Conservation (phyloP, 1,284 basidiomycete genomes). For the Cutaneotrichosporon sp. region DNA sequence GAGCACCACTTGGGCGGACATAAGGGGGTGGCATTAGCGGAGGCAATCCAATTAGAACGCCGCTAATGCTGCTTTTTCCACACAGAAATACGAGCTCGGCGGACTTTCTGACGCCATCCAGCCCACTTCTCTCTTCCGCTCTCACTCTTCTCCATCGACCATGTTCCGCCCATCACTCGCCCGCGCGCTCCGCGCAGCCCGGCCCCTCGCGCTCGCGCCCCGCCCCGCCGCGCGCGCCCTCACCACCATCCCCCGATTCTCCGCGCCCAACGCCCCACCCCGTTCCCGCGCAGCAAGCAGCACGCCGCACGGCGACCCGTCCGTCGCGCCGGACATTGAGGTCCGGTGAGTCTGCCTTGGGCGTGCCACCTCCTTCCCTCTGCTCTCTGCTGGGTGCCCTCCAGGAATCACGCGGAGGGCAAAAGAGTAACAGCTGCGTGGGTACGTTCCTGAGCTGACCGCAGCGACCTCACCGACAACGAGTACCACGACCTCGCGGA, state of each 20-base stretch:
- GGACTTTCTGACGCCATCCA: background rate
- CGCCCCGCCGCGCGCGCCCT: background rate
- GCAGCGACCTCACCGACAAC: conserved; percentile 24
- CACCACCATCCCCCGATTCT: background rate
- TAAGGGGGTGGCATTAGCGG: too few species aligned
- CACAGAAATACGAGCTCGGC: background rate
- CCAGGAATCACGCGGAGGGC: too few species aligned
- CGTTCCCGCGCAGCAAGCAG: background rate
- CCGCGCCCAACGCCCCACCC: background rate
- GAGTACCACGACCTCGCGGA: conserved; percentile 80
- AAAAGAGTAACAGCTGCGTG: too few species aligned
- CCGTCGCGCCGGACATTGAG: conserved; percentile 19
- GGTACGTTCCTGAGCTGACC: too few species aligned
- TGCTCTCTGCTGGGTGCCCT: too few species aligned
- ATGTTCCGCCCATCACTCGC: background rate
- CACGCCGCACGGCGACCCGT: conserved; percentile 25
- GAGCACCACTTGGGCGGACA: too few species aligned
- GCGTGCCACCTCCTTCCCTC: too few species aligned
- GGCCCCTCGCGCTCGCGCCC: background rate
- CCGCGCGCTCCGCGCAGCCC: background rate
- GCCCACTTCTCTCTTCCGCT: background rate
- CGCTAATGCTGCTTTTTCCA: background rate
- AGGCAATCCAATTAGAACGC: background rate
- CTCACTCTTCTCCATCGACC: background rate
- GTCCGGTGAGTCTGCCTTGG: conserved; percentile 20